Conservation (phyloP, 305 asterid genomes). For the Rubia balearica region DNA sequence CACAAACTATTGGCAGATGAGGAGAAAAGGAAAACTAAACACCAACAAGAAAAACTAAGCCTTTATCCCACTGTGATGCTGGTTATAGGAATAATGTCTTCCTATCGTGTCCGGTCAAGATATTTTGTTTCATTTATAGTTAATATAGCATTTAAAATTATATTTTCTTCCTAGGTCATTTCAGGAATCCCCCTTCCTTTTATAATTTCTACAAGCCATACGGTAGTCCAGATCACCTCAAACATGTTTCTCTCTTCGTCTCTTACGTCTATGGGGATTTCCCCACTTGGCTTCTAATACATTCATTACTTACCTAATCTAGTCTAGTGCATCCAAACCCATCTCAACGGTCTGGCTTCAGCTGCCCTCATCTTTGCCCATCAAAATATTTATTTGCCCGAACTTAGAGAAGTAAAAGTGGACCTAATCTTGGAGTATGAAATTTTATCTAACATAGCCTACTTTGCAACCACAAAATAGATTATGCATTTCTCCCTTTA, state of each 20-base stretch:
- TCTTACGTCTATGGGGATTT: neutral
- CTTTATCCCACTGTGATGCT: too few relatives aligned
- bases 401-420: neutral
- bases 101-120: neutral
- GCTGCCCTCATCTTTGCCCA: neutral
- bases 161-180: neutral
- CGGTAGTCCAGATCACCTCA: neutral
- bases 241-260: neutral
- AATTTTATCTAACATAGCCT: neutral
- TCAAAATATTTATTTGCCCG: neutral
- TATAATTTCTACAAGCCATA: neutral
- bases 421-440: neutral
- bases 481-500: neutral
- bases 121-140: neutral
- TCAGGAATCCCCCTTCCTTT: neutral
- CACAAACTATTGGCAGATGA: neutral
- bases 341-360: neutral
- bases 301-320: neutral
- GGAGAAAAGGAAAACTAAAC: neutral
- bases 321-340: neutral
- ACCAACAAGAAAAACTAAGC: neutral
- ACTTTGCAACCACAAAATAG: neutral
- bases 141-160: neutral
- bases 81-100: neutral
- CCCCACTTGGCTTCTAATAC: neutral